phyloP scores from a whole-genome alignment of 169 alveolate species.

The Besnoitia besnoiti region DNA sequence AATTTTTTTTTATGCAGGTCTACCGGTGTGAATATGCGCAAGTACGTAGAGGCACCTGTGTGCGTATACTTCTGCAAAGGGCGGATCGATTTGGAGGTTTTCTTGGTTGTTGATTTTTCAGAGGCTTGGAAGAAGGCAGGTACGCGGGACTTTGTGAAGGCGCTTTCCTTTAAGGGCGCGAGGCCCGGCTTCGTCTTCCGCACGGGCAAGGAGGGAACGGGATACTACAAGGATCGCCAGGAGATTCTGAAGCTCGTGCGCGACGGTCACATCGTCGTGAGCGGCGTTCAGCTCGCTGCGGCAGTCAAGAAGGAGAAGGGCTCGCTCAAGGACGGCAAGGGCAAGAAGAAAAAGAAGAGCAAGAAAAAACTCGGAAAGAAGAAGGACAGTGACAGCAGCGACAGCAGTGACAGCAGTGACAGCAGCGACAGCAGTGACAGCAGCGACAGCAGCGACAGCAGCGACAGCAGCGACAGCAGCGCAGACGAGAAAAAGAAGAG shows the following conservation, averaged over 20 bases:
- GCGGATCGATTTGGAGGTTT: background rate
- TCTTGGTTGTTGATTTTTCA: background rate
- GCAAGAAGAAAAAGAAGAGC: background rate
- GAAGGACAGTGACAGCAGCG: background rate
- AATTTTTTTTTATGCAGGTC: too few species aligned
- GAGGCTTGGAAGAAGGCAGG: conserved; percentile 18
- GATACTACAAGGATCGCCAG: conserved; percentile 4
- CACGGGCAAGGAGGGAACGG: background rate
- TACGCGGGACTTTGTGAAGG: background rate
- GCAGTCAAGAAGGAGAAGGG: background rate
- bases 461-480: conserved; percentile 8
- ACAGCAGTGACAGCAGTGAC: background rate
- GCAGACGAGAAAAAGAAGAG: background rate
- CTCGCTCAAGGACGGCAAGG: background rate
- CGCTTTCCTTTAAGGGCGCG: background rate
- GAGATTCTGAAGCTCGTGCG: background rate
- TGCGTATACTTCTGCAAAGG: background rate
- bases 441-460: background rate
- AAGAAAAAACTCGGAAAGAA: background rate
- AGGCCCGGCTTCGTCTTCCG: conserved; percentile 6
- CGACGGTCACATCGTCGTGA: background rate
- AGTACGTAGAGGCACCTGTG: background rate
- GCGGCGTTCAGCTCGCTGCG: background rate
- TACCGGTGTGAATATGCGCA: background rate
- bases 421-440: background rate